Base-by-base conservation (phyloP, 768 basidiomycete genomes). In the Calocera viscosa region DNA sequence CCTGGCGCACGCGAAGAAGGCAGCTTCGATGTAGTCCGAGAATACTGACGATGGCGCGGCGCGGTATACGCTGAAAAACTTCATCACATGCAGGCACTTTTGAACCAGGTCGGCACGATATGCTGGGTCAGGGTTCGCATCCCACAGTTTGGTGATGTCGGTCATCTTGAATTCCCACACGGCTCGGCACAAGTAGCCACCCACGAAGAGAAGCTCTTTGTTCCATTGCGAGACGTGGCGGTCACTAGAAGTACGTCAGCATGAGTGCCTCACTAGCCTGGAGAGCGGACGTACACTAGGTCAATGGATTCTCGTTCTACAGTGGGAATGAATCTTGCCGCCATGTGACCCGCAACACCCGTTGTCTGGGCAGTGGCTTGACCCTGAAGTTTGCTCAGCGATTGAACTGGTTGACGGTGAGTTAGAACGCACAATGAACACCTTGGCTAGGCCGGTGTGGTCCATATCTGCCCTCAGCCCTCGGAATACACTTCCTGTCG, bases 291-390 rank as follows among this genome's bases (percentile, higher is more conserved):
- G 49, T 60, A 90, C 87, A 92, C 87, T 33, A 94, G 79, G 76
- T 91, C 93, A 69, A 94, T 88, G 0, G 89, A 89, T 77, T 98
- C 95, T 69, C 95, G 84, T 75, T 98, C 95, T 8, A 98, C 94
- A 0, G 94, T 97, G 11, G 93, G 91, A 67, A 98, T 94, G 73
- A 96, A 96, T 1, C 94, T 81, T 10, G 90, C 87, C 0, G 91
- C 80, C 71, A 88, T 80, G 67, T 87, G 83, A 0, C 85, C 85
- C 1, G 82, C 83, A 14, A 83, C 79, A 34, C 95, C 94, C 0
- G 94, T 95, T 11, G 93, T 95, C 77, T 98, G 95, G 2, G 82
- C 87, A 2, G 93, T 96, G 17, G 91, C 85, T 74, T 94, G 92
- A 16, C 92, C 91, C 89, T 91, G 64, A 43, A 14, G 28, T n/a